Evolutionary conservation across 495 filamentous ascomycete genomes (phyloP), one percentile per base, ranked within the genome.

Genomic region (Tetracladium marchalianum): DNA sequence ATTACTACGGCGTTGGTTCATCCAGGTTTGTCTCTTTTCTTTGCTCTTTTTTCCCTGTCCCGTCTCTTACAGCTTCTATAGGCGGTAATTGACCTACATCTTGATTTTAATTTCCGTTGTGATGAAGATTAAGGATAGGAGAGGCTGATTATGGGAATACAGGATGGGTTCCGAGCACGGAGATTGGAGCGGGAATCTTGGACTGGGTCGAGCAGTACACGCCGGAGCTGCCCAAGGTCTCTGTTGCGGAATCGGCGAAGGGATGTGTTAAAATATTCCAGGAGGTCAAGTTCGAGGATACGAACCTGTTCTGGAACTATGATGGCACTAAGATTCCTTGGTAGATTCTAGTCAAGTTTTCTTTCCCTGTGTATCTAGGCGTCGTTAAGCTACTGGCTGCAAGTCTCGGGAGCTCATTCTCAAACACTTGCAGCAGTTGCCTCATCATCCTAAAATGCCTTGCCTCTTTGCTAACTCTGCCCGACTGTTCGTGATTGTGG

Each of bases 121-220:
- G n/a, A n/a, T n/a, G n/a, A n/a, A n/a, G n/a, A n/a, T n/a, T n/a
- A 27, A 3, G 13, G 34, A 35, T 5, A 12, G 9, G 8, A 35
- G 31, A 11, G n/a, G 15, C 32, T 44, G 34, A 44, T 16, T 34
- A n/a, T 34, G 38, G 22, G 33, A 27, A 19, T 24, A 18, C 35
- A 51, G 49, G 49, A 1, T 51, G 49, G 49, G 49, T 51, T 46
- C 36, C 36, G 9, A 9, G 11, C 5, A 51, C 49, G 3, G 43
- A 46, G 4, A 35, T 51, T 13, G 49, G 49, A 9, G 37, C 24
- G n/a, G 49, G 37, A 5, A 51, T 51, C 35, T 18, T 11, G 8
- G 35, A 34, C 12, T 51, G 49, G 49, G 35, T 51, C 12, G 19
- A 39, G 10, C 39, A 46, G 36, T 39, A 51, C 38, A 31, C 34